Percentiles rank a stretch among this genome's conserved stretches.
Conservation (phyloP, 2,329 filamentous ascomycete species). For the Amauroascus niger region DNA sequence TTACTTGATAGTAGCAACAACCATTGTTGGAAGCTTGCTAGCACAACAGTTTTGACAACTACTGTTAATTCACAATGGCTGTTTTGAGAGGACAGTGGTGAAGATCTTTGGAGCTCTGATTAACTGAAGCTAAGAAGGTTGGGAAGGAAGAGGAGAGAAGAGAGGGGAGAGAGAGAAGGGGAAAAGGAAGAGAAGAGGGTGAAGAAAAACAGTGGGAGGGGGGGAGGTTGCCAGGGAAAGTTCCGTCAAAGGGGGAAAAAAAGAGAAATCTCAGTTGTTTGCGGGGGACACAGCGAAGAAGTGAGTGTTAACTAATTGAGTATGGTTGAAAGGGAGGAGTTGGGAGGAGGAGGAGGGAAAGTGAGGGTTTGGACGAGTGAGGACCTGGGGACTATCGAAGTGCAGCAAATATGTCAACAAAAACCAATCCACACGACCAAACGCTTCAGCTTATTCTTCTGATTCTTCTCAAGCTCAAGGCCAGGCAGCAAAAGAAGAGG, state of each 20-base stretch:
- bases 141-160: too few relatives aligned
- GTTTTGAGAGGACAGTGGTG: too few relatives aligned
- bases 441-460: not conserved
- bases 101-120: conserved; percentile 4
- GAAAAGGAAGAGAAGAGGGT: not conserved
- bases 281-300: conserved; percentile 1
- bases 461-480: not conserved
- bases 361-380: not conserved
- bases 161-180: not conserved
- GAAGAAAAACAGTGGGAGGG: not conserved
- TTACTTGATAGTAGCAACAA: conserved; percentile 56
- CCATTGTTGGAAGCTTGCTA: conserved; percentile 37
- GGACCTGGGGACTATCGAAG: not conserved
- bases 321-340: not conserved
- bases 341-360: not conserved
- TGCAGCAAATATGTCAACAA: conserved; percentile 7
- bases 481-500: not conserved
- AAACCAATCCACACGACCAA: not conserved
- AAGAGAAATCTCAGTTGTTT: not conserved
- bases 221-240: conserved; percentile 2
- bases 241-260: conserved; percentile 2
- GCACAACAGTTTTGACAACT: not conserved
- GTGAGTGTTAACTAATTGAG: not conserved
- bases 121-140: not conserved
- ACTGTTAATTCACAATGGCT: conserved; percentile 4